phyloP scores from a whole-genome alignment of 805 yeast genomes.

The Clavispora vitiphila region DNA sequence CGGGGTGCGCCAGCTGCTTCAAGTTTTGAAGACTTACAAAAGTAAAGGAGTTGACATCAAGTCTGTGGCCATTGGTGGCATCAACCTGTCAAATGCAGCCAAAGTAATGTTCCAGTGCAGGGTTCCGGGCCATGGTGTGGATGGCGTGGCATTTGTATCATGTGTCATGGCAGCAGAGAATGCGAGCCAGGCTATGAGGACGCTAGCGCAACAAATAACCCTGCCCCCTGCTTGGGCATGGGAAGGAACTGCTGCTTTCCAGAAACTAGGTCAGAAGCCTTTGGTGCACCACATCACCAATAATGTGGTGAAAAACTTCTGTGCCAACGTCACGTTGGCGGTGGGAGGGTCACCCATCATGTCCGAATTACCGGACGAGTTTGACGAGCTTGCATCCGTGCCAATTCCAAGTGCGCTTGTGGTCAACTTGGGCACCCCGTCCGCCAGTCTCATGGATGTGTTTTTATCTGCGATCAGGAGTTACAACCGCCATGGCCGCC shows the following conservation, averaged over 20 bases:
- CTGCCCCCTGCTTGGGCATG: slow-evolving; percentile 15
- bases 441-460: slow-evolving; percentile 36
- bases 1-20: slow-evolving; percentile 55
- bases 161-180: slow-evolving; percentile 65
- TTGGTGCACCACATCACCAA: slow-evolving; percentile 86
- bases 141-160: slow-evolving; percentile 89
- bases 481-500: slow-evolving; percentile 53
- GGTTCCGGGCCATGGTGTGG: slow-evolving; percentile 43
- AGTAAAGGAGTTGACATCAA: slow-evolving; percentile 32
- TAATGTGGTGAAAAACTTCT: slow-evolving; percentile 79
- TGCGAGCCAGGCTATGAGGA: slow-evolving; percentile 48
- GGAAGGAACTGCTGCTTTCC: background rate
- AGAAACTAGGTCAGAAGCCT: slow-evolving; percentile 35
- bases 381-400: slow-evolving; percentile 51
- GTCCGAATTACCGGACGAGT: slow-evolving; percentile 73
- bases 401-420: slow-evolving; percentile 54
- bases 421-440: slow-evolving; percentile 73
- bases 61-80: slow-evolving; percentile 80
- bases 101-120: slow-evolving; percentile 50
- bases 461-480: slow-evolving; percentile 49
- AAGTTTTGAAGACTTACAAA: slow-evolving; percentile 32
- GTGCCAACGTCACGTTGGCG: slow-evolving; percentile 83
- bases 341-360: slow-evolving; percentile 84
- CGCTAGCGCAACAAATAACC: slow-evolving; percentile 25
- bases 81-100: slow-evolving; percentile 58